Evolutionary conservation across 805 yeast species (phyloP).

Genomic region (Saturnispora diversa): DNA sequence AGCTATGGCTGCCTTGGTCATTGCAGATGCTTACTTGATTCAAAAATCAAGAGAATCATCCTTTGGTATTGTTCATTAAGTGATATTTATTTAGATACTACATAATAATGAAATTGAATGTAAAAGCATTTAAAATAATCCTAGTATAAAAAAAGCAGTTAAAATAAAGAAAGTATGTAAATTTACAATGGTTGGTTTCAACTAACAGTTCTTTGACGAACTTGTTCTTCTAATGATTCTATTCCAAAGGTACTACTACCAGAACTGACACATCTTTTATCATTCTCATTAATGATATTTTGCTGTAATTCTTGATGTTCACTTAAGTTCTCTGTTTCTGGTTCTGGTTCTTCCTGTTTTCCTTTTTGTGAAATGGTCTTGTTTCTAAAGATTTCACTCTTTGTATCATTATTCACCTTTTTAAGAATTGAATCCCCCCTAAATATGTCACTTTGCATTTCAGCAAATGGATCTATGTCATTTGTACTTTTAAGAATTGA

Average conservation of each 20-base stretch:
- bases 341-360: not conserved
- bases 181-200: not conserved
- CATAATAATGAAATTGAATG: not conserved
- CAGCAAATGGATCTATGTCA: not conserved
- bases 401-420: not conserved
- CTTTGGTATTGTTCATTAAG: constrained; percentile 26
- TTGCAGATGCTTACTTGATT: constrained; percentile 77
- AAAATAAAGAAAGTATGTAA: not conserved
- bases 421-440: constrained; percentile 3
- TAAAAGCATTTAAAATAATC: not conserved
- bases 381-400: not conserved
- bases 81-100: not conserved
- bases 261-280: constrained; percentile 12
- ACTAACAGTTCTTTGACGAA: not conserved
- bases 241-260: constrained; percentile 6
- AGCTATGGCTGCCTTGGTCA: constrained; percentile 93
- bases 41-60: constrained; percentile 78
- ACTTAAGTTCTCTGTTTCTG: not conserved
- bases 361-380: not conserved
- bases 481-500: not conserved
- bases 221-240: not conserved
- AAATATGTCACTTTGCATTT: not conserved
- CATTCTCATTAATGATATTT: too few relatives aligned
- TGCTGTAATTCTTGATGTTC: not conserved
- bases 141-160: not conserved